phyloP scores from a whole-genome alignment of 2,329 filamentous ascomycete species.

The Bimuria novae-zelandiae region DNA sequence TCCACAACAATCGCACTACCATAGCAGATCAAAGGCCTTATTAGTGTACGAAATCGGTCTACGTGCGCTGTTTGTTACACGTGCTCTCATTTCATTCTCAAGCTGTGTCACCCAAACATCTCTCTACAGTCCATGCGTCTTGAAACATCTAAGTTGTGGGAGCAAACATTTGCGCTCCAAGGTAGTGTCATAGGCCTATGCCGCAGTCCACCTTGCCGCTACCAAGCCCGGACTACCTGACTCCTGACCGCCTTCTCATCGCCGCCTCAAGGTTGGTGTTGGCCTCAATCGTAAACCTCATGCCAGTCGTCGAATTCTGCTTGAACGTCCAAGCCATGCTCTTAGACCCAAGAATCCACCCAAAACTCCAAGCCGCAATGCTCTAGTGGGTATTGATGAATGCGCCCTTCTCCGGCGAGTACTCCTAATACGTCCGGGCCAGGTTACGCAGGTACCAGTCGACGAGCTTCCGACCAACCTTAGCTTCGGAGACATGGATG shows the following conservation, averaged over 20 bases:
- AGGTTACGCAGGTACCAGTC: conserved; percentile 99
- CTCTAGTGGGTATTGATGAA: conserved; percentile 27
- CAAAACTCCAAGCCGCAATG: conserved; percentile 44
- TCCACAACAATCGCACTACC: neutral
- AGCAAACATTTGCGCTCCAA: neutral
- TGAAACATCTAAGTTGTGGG: neutral
- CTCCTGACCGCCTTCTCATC: neutral
- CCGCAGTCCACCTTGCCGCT: too few species aligned
- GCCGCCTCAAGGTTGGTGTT: conserved; percentile 11
- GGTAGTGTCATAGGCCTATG: too few species aligned
- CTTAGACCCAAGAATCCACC: conserved; percentile 34
- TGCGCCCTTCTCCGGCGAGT: neutral
- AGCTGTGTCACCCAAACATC: too few species aligned
- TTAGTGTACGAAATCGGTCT: too few species aligned
- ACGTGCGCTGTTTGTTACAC: too few species aligned
- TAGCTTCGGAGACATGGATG: conserved; percentile 98
- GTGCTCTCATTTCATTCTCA: too few species aligned
- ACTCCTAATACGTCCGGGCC: conserved; percentile 81
- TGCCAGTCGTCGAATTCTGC: conserved; percentile 19
- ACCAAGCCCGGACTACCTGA: conserved; percentile 1
- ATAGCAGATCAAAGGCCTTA: neutral
- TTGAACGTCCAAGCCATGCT: conserved; percentile 28
- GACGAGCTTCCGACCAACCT: conserved; percentile 94
- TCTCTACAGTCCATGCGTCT: too few species aligned
- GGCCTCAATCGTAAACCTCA: conserved; percentile 19